These are phyloP conservation scores for Microsporum canis DNA, from an alignment of 2,329 filamentous ascomycete genomes.

Conservation along the genomic window DNA sequence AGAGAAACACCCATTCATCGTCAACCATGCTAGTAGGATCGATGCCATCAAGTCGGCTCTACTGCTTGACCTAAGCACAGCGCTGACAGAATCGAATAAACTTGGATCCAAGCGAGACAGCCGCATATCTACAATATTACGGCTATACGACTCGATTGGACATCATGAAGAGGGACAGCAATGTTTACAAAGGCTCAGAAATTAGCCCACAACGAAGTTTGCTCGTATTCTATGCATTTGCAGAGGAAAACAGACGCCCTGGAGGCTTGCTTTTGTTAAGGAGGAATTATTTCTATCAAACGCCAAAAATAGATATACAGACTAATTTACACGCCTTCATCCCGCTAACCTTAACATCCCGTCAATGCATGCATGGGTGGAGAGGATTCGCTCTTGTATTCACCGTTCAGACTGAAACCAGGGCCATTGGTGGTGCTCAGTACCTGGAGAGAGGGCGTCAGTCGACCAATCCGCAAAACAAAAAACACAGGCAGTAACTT, in stretches of 20 bases:
- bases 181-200: constrained; percentile 39
- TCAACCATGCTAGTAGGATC: constrained; percentile 45
- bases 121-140: constrained; percentile 45
- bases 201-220: constrained; percentile 14
- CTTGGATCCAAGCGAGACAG: constrained; percentile 24
- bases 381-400: constrained; percentile 54
- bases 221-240: constrained; percentile 27
- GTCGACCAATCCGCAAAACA: constrained; percentile 38
- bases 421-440: constrained; percentile 80
- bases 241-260: constrained; percentile 6
- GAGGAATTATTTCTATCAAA: constrained; percentile 27
- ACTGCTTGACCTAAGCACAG: constrained; percentile 52
- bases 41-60: constrained; percentile 50
- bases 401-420: constrained; percentile 74
- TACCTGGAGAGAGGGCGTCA: constrained; percentile 53
- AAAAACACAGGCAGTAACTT: constrained; percentile 20
- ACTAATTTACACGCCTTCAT: constrained; percentile 9
- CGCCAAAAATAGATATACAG: constrained; percentile 26
- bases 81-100: constrained; percentile 44
- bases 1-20: constrained; percentile 51
- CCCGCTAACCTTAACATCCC: constrained; percentile 26
- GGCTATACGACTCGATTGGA: constrained; percentile 51
- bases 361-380: constrained; percentile 40
- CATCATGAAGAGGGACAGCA: constrained; percentile 50
- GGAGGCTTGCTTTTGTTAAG: constrained; percentile 28